phyloP scores from a whole-genome alignment of 352 stramenopile species.

The Blastocystis sp. region DNA sequence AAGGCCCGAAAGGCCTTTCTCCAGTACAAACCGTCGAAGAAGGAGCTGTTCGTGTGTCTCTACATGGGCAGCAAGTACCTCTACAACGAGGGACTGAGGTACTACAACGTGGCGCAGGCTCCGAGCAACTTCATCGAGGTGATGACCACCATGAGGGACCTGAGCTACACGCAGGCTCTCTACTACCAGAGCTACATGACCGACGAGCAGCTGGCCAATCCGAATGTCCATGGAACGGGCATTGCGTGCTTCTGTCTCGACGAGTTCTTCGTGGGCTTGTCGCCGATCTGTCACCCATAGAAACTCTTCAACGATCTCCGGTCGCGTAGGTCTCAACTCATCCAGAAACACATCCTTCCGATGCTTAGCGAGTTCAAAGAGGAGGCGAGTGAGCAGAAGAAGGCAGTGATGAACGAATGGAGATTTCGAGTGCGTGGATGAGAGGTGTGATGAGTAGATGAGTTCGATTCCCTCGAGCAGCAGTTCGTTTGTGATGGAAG shows the following conservation, averaged over 20 bases:
- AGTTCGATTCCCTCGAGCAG: background rate
- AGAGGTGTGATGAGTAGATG: background rate
- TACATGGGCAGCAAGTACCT: background rate
- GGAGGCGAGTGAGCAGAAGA: background rate
- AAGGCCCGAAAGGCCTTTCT: background rate
- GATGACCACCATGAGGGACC: background rate
- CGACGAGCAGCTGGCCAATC: constrained; percentile 5
- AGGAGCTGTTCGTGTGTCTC: background rate
- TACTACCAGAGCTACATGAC: constrained; percentile 50
- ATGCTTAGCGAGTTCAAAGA: background rate
- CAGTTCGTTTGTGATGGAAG: background rate
- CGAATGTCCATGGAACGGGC: background rate
- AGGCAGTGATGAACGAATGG: background rate
- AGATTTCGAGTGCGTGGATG: background rate
- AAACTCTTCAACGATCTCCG: background rate
- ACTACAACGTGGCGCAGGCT: background rate
- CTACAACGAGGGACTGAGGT: background rate
- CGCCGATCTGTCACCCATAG: background rate
- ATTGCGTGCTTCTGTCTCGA: background rate
- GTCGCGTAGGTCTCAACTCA: background rate
- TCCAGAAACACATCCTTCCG: background rate
- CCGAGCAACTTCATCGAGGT: background rate
- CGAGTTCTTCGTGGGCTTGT: background rate
- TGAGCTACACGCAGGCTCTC: background rate
- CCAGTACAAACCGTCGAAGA: background rate